A percentile compares a stretch with the other conserved stretches of the same genome.
Evolutionary conservation across 2,329 filamentous ascomycete genomes (phyloP).

Genomic region (Geosmithia putterillii): DNA sequence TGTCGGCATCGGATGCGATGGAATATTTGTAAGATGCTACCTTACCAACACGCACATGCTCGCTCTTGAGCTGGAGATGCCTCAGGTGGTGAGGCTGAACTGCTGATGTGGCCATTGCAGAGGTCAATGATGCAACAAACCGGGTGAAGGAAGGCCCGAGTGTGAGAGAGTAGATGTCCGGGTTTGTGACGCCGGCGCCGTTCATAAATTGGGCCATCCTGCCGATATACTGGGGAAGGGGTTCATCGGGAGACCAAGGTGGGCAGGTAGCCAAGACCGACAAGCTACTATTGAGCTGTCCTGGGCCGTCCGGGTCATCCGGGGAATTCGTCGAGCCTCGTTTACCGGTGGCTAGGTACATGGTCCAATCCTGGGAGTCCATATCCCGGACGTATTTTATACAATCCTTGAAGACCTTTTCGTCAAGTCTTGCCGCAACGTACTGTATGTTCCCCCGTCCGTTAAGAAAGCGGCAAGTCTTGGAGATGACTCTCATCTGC

Average conservation of each 20-base stretch:
- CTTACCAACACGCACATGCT: slow-evolving; percentile 22
- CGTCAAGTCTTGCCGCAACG: slow-evolving; percentile 40
- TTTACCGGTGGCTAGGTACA: slow-evolving; percentile 37
- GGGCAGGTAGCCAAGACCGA: neutral
- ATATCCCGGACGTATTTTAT: slow-evolving; percentile 46
- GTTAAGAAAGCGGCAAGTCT: slow-evolving; percentile 45
- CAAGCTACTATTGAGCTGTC: neutral
- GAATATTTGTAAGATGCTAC: slow-evolving; percentile 22
- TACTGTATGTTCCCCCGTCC: slow-evolving; percentile 42
- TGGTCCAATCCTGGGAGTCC: slow-evolving; percentile 41
- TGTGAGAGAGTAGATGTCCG: slow-evolving; percentile 22
- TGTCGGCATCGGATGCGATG: slow-evolving; percentile 1
- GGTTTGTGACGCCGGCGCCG: slow-evolving; percentile 19
- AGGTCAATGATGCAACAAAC: slow-evolving; percentile 22
- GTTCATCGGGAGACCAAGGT: slow-evolving; percentile 20
- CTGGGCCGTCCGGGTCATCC: neutral
- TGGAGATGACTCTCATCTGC: slow-evolving; percentile 49
- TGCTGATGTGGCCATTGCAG: slow-evolving; percentile 16
- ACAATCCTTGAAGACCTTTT: slow-evolving; percentile 48
- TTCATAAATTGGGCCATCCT: slow-evolving; percentile 15
- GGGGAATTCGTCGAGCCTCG: neutral
- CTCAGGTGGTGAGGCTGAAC: slow-evolving; percentile 18
- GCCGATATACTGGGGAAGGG: slow-evolving; percentile 16
- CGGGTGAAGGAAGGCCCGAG: slow-evolving; percentile 22
- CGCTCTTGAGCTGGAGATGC: slow-evolving; percentile 20